These are phyloP conservation scores for Panicum virgatum DNA, from an alignment of 202 grass and related monocot genomes.

Conservation along the genomic window DNA sequence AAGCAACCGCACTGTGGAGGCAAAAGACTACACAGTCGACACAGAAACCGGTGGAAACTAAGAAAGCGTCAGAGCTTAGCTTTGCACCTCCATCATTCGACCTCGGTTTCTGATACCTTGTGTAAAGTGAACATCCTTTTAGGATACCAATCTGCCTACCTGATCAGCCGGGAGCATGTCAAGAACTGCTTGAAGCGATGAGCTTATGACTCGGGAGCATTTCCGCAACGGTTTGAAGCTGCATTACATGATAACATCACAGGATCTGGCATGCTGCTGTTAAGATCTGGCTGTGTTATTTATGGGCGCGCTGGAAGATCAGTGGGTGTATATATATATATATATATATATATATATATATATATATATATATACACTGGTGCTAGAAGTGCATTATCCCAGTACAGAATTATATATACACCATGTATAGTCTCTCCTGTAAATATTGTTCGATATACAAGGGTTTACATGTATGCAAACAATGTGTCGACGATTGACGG, in stretches of 20 bases:
- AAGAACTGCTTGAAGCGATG: background rate
- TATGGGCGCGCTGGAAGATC: slow-evolving; percentile 10
- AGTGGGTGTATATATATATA: no score
- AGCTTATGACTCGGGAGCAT: background rate
- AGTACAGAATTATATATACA: slow-evolving; percentile 25
- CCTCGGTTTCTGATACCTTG: slow-evolving; percentile 50
- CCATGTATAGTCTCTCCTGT: slow-evolving; percentile 23
- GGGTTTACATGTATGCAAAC: background rate
- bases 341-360: no score
- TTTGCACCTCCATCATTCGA: slow-evolving; percentile 69
- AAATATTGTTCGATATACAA: slow-evolving; percentile 29
- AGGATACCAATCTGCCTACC: slow-evolving; percentile 13
- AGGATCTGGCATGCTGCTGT: background rate
- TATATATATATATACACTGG: background rate
- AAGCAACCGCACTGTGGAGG: slow-evolving; percentile 58
- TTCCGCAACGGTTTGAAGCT: background rate
- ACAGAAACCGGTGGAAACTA: slow-evolving; percentile 35
- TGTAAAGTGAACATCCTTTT: slow-evolving; percentile 23
- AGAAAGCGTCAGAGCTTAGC: slow-evolving; percentile 40
- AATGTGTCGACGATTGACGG: background rate
- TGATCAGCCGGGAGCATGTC: background rate
- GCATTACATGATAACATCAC: background rate
- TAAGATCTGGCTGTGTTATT: slow-evolving; percentile 12
- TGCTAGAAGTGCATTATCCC: background rate
- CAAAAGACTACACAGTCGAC: slow-evolving; percentile 38